Conservation (phyloP, 2,329 filamentous ascomycete species). For the Boeremia exigua region DNA sequence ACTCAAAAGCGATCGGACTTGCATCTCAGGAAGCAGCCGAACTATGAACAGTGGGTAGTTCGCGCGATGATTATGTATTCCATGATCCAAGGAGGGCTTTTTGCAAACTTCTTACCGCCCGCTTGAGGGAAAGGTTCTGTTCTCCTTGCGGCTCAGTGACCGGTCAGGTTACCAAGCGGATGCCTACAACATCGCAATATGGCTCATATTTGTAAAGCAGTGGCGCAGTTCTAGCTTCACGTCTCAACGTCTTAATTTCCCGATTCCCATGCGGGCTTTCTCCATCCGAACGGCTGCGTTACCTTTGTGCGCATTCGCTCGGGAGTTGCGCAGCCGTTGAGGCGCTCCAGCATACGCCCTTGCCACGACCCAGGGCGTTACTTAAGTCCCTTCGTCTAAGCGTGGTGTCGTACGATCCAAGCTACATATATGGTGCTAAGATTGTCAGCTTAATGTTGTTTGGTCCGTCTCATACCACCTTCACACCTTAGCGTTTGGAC, state of each 20-base stretch:
- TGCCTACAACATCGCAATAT: background rate
- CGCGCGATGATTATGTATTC: constrained; percentile 78
- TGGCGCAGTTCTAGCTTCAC: background rate
- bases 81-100: constrained; percentile 80
- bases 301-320: background rate
- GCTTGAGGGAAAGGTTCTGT: constrained; percentile 52
- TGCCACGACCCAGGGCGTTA: background rate
- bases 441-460: background rate
- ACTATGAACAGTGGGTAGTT: constrained; percentile 24
- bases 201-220: background rate
- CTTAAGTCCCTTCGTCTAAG: background rate
- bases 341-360: background rate
- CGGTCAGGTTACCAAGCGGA: too few relatives aligned
- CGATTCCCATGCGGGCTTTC: background rate
- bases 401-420: too few relatives aligned
- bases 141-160: background rate
- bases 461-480: background rate
- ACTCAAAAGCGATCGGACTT: background rate
- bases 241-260: background rate
- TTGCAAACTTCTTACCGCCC: constrained; percentile 88
- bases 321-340: background rate
- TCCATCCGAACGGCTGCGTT: background rate
- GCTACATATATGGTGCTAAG: background rate
- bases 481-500: background rate
- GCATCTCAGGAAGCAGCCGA: background rate